A percentile compares a stretch with the other conserved stretches of the same genome.
Conservation (phyloP, 1,284 basidiomycete species). For the Ustilago nuda region DNA sequence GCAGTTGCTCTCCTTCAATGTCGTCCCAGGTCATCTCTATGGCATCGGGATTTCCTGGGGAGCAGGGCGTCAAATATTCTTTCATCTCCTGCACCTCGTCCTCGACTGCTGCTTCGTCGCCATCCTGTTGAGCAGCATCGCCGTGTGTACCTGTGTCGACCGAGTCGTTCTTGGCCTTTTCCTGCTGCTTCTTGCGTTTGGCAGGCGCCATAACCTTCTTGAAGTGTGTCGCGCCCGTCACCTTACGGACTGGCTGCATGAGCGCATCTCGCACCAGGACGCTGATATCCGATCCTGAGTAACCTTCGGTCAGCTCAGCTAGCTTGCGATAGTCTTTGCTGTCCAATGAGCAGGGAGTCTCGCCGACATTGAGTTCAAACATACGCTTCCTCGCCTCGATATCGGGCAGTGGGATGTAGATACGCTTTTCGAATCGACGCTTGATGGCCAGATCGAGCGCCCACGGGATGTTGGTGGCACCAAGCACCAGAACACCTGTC, state of each 20-base stretch:
- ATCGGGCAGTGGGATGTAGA: conserved; percentile 97
- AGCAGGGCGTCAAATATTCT: conserved; percentile 83
- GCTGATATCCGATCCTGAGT: conserved; percentile 94
- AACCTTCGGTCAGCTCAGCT: conserved; percentile 88
- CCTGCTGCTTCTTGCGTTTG: conserved; percentile 44
- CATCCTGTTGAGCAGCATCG: conserved; percentile 43
- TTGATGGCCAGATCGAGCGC: conserved; percentile 98
- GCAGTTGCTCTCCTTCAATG: conserved; percentile 86
- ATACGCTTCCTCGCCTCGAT: conserved; percentile 91
- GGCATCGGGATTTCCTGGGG: conserved; percentile 87
- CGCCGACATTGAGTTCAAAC: conserved; percentile 96
- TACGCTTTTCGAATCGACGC: conserved; percentile 96
- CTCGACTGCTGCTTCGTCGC: conserved; percentile 24
- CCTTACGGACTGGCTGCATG: conserved; percentile 98
- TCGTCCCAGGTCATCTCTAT: conserved; percentile 94
- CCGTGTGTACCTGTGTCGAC: conserved; percentile 44
- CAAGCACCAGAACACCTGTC: conserved; percentile 91
- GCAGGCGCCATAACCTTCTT: conserved; percentile 73
- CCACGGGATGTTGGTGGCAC: conserved; percentile 88
- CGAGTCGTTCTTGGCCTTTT: conserved; percentile 43
- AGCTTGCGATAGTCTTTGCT: conserved; percentile 84
- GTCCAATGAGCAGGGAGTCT: conserved; percentile 86
- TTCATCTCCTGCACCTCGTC: conserved; percentile 73
- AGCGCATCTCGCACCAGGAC: conserved; percentile 95
- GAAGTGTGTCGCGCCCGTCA: conserved; percentile 95